Evolutionary conservation across 2,329 filamentous ascomycete species (phyloP).

Genomic region (Microcyclospora pomicola): DNA sequence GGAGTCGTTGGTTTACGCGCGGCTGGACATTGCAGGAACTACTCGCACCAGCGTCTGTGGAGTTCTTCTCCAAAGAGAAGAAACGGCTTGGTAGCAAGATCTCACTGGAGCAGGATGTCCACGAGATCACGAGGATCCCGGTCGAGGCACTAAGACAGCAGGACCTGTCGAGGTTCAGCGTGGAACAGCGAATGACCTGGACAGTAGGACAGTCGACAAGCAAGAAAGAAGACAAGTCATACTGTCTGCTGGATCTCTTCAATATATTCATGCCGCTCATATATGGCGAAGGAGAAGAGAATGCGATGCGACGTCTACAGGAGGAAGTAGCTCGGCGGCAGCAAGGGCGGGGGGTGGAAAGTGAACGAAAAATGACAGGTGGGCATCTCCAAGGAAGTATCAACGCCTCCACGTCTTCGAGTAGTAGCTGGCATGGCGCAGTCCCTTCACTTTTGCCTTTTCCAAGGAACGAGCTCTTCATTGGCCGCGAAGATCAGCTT

Average conservation of each 20-base stretch:
- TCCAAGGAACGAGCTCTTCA: too few relatives aligned
- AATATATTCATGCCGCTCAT: conserved; percentile 5
- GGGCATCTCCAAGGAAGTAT: too few relatives aligned
- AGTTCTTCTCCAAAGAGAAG: conserved; percentile 9
- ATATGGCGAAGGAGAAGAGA: conserved; percentile 8
- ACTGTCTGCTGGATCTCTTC: conserved; percentile 5
- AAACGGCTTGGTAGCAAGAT: conserved; percentile 9
- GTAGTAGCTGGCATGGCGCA: too few relatives aligned
- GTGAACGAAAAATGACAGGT: too few relatives aligned
- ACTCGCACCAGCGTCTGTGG: conserved; percentile 3
- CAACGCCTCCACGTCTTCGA: too few relatives aligned
- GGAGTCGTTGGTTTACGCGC: conserved; percentile 8
- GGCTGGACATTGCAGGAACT: conserved; percentile 12
- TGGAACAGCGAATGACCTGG: conserved; percentile 8
- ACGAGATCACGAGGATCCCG: conserved; percentile 17
- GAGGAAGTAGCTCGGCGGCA: conserved; percentile 1
- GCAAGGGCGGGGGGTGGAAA: too few relatives aligned
- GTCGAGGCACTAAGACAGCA: conserved; percentile 7
- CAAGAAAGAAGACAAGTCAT: conserved; percentile 4
- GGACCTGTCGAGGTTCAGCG: conserved; percentile 7
- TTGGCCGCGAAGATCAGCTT: too few relatives aligned
- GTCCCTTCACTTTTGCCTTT: too few relatives aligned
- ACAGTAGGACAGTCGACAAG: conserved; percentile 1
- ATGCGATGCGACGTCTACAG: conserved; percentile 23
- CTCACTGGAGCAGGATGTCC: conserved; percentile 4